Percentiles rank a stretch among this genome's conserved stretches.
Conservation (phyloP, 1,139 yeast species). For the Yamadazyma membranifaciens region DNA sequence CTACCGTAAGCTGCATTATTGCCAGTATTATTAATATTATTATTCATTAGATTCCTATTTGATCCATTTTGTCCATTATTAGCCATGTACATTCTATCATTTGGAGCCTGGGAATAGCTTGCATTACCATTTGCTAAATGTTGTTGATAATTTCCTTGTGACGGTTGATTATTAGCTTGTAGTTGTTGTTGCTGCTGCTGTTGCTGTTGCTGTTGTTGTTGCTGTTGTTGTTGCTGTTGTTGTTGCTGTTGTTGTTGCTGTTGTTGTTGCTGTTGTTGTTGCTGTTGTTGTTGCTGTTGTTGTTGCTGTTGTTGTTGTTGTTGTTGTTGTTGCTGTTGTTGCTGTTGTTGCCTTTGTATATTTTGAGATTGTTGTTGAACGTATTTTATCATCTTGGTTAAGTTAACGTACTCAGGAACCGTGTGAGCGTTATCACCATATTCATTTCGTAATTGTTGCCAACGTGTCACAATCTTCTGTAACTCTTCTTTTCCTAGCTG, state of each 20-base stretch:
- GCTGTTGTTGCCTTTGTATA: conserved; percentile 20
- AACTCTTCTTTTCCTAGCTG: conserved; percentile 41
- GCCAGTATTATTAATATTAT: not conserved
- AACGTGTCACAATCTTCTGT: conserved; percentile 48
- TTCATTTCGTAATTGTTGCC: conserved; percentile 62
- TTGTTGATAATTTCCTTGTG: not conserved
- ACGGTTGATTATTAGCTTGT: not conserved
- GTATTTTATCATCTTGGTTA: conserved; percentile 53
- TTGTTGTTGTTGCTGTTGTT: conserved; percentile 13
- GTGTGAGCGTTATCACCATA: conserved; percentile 64
- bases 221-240: conserved; percentile 6
- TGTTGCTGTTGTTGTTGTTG: conserved; percentile 9
- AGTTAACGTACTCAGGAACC: conserved; percentile 60
- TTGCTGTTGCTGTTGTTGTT: conserved; percentile 4
- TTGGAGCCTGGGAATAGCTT: conserved; percentile 1
- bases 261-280: conserved; percentile 6
- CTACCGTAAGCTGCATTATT: conserved; percentile 2
- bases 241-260: conserved; percentile 5
- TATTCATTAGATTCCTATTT: conserved; percentile 7
- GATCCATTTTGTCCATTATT: conserved; percentile 6
- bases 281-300: conserved; percentile 4
- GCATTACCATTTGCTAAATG: not conserved
- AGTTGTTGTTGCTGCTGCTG: conserved; percentile 4
- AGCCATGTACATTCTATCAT: conserved; percentile 2
- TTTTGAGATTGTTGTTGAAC: conserved; percentile 38